phyloP scores from a whole-genome alignment of 169 alveolate genomes.

The Eimeria acervulina region DNA sequence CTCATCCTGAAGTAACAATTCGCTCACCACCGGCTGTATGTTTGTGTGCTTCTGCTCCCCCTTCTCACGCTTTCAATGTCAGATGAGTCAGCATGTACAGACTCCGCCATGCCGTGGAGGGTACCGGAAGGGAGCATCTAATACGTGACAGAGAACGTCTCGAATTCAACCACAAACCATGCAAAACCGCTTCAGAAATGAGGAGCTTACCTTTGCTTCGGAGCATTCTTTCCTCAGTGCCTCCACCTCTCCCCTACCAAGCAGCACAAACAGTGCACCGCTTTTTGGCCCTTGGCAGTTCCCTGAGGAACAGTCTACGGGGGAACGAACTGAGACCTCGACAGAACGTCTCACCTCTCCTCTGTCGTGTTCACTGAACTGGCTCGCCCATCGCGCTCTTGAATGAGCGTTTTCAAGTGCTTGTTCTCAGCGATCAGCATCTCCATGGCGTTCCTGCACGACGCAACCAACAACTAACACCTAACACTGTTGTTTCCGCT shows the following conservation, averaged over 20 bases:
- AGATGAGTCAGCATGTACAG: neutral
- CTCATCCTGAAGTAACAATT: conserved; percentile 11
- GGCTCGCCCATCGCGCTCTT: conserved; percentile 50
- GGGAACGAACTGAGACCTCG: neutral
- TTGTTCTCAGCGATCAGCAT: conserved; percentile 62
- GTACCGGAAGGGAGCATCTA: neutral
- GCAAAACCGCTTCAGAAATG: neutral
- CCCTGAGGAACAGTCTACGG: neutral
- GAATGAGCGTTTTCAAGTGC: conserved; percentile 40
- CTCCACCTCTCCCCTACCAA: neutral
- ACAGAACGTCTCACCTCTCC: conserved; percentile 1
- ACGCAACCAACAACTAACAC: neutral
- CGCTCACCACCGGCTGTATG: neutral
- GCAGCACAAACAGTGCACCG: neutral
- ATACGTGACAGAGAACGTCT: neutral
- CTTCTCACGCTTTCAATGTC: neutral
- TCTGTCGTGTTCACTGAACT: conserved; percentile 23
- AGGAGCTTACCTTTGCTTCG: conserved; percentile 21
- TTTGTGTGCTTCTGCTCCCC: neutral
- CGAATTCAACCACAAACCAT: neutral
- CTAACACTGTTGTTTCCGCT: neutral
- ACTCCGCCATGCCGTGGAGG: neutral
- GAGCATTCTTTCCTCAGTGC: conserved; percentile 25
- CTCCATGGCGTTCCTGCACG: conserved; percentile 57
- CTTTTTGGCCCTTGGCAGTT: neutral